phyloP scores from a whole-genome alignment of 768 basidiomycete genomes.

The Leucosporidium yakuticum region DNA sequence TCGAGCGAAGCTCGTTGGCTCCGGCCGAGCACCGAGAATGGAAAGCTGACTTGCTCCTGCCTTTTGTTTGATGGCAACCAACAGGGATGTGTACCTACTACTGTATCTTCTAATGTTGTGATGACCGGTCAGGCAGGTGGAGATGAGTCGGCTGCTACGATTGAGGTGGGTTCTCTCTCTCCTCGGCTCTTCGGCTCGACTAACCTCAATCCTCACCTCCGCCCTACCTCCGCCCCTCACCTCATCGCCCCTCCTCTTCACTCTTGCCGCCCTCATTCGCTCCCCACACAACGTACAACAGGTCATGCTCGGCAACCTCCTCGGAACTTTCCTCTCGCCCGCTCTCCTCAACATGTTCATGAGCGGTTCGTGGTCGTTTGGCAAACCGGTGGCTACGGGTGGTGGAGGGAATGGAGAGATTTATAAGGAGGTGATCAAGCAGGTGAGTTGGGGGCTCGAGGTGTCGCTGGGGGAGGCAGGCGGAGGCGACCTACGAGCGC shows the following conservation, averaged over 20 bases:
- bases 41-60: not conserved
- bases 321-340: conserved; percentile 42
- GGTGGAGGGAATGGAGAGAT: conserved; percentile 32
- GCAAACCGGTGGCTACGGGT: conserved; percentile 34
- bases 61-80: too few species aligned
- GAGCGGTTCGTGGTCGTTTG: conserved; percentile 15
- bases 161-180: conserved; percentile 13
- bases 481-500: too few species aligned
- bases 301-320: conserved; percentile 40
- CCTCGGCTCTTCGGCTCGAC: too few species aligned
- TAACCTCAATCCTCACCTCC: too few species aligned
- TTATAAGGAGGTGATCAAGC: conserved; percentile 37
- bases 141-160: conserved; percentile 40
- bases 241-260: too few species aligned
- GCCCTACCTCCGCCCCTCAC: too few species aligned
- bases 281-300: too few species aligned
- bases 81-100: conserved; percentile 9
- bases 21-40: conserved; percentile 8
- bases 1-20: not conserved
- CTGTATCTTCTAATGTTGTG: conserved; percentile 39
- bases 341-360: conserved; percentile 37
- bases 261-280: too few species aligned
- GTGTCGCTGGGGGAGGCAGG: too few species aligned
- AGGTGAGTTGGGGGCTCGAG: conserved; percentile 38
- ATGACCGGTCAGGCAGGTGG: conserved; percentile 42